Conservation (phyloP, 805 yeast species). For the Saturnispora silvae region DNA sequence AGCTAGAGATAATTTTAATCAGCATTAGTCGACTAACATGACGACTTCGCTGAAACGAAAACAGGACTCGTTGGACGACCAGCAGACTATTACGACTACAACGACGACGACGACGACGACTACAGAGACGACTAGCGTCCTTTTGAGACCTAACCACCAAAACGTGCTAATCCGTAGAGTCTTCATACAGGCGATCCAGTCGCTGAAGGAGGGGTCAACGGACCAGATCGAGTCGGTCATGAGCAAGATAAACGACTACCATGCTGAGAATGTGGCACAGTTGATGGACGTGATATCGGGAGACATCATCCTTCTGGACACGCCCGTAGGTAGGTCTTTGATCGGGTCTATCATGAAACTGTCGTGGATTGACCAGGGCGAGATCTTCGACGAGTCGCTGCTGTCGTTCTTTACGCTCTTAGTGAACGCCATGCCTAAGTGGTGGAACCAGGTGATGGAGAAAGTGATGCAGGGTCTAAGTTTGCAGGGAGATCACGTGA, state of each 20-base stretch:
- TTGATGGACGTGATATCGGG: conserved; percentile 1
- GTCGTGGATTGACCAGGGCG: conserved; percentile 42
- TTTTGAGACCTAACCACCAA: background rate
- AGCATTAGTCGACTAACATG: too few species aligned
- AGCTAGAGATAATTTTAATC: too few species aligned
- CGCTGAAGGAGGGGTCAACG: conserved; percentile 1
- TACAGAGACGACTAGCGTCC: too few species aligned
- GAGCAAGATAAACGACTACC: conserved; percentile 3
- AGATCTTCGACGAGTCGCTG: conserved; percentile 41
- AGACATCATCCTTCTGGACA: conserved; percentile 4
- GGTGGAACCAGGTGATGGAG: conserved; percentile 76
- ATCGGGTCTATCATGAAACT: conserved; percentile 42
- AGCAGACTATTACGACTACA: too few species aligned
- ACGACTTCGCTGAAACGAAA: too few species aligned
- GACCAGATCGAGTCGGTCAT: conserved; percentile 6
- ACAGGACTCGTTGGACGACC: too few species aligned
- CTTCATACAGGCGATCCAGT: conserved; percentile 3
- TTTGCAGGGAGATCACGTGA: conserved; percentile 11
- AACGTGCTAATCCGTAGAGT: conserved; percentile 2
- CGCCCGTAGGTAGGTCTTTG: conserved; percentile 1
- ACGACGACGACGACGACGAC: too few species aligned
- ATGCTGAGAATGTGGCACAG: conserved; percentile 2
- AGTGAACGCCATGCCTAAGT: conserved; percentile 78
- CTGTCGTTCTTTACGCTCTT: conserved; percentile 66
- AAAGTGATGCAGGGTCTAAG: conserved; percentile 56